Base-by-base conservation (phyloP, 108 stramenopile species). In the Conticribra weissflogii region DNA sequence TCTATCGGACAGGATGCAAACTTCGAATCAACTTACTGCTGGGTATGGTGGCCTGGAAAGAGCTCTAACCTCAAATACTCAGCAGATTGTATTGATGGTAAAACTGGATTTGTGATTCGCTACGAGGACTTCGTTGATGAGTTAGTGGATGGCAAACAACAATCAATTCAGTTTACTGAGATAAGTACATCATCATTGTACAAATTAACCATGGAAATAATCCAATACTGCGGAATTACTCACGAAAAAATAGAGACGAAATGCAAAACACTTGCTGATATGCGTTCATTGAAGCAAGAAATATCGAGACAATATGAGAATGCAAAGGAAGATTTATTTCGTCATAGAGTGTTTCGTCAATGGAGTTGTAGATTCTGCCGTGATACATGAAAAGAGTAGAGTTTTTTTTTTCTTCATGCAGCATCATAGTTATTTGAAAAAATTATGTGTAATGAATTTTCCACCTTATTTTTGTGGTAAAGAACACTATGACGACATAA, bases 21-120 rank as follows among this genome's bases (percentile, higher is more conserved):
- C 22, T 95, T 95, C 59, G 86, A 92, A 25, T 95, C 93, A 17
- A 84, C 76, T 19, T 46, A 72, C 4, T 86, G 83, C 49, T 90
- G 88, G 85, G 90, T 57, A 16, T 84, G 81, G 81, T 90, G 88
- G 90, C 68, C 71, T 52, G 73, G 66, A 23, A 56, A 79, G 16
- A 21, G 28, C 9, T 47, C 36, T 14, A 47, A 47, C 32, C 45
- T 49, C 28, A 54, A 28, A 34, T 61, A 54, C 25, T 64, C 33
- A 28, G 83, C 78, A n/a, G 85, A 86, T 53, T 85, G 84, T 55
- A 73, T 88, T 50, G 85, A 87, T 73, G 83, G 86, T 3, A 67
- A 72, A 55, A 85, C 71, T 58, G 87, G 87, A 18, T 58, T 74
- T 25, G 22, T 49, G 16, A 63, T 79, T 25, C 32, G 54, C 33